Percentiles rank a stretch among this genome's conserved stretches.
These are phyloP conservation scores for Kalaharituber pfeilii DNA, from an alignment of 2,329 filamentous ascomycete genomes.

Conservation along the genomic window DNA sequence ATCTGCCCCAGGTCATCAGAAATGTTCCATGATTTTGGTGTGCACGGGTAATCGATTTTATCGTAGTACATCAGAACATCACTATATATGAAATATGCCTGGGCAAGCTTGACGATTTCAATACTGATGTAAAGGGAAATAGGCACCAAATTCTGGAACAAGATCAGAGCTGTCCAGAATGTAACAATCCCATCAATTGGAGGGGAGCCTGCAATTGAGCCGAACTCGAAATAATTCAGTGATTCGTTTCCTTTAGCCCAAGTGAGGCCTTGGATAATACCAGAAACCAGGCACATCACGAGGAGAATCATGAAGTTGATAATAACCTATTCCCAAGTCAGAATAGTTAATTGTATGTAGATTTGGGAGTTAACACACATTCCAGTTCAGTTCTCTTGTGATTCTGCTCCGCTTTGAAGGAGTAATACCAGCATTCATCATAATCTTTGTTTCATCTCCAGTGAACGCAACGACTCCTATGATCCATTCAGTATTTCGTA, in stretches of 20 bases:
- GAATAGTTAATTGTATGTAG: slow-evolving; percentile 5
- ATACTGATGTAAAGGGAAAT: slow-evolving; percentile 96
- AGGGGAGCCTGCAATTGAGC: slow-evolving; percentile 55
- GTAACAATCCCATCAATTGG: slow-evolving; percentile 74
- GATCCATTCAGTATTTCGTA: slow-evolving; percentile 92
- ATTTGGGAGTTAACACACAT: slow-evolving; percentile 37
- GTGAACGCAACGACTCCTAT: slow-evolving; percentile 88
- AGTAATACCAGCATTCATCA: slow-evolving; percentile 94
- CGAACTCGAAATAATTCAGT: slow-evolving; percentile 66
- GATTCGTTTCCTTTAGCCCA: slow-evolving; percentile 64
- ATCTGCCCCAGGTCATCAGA: slow-evolving; percentile 96
- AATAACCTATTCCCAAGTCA: slow-evolving; percentile 38
- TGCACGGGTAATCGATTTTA: slow-evolving; percentile 78
- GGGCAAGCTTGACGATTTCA: slow-evolving; percentile 81
- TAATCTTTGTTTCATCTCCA: slow-evolving; percentile 93
- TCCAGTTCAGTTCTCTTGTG: slow-evolving; percentile 86
- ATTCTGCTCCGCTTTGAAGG: slow-evolving; percentile 86
- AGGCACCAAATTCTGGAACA: slow-evolving; percentile 97
- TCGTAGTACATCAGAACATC: slow-evolving; percentile 97
- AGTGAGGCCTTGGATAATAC: slow-evolving; percentile 64
- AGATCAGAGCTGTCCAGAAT: slow-evolving; percentile 84
- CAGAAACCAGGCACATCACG: slow-evolving; percentile 72
- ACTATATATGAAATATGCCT: slow-evolving; percentile 95
- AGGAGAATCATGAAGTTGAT: slow-evolving; percentile 90
- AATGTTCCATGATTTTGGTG: slow-evolving; percentile 97